Evolutionary conservation across 2,329 filamentous ascomycete species (phyloP).

Genomic region (Coniochaeta ligniaria): DNA sequence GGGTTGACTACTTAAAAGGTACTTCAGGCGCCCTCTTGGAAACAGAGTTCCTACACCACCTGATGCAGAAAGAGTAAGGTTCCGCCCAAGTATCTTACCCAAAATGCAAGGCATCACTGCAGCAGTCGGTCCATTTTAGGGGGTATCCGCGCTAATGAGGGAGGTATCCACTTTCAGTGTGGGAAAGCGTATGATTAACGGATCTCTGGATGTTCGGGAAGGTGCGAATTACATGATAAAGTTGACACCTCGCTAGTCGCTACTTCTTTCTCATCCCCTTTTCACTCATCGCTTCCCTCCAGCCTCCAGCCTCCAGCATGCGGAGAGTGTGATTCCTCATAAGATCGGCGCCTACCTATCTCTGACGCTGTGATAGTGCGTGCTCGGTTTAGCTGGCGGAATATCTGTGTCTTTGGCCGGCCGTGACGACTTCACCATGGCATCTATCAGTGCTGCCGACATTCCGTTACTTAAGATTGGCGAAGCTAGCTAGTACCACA

Average conservation of each 20-base stretch:
- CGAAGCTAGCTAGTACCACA: background rate
- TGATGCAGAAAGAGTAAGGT: background rate
- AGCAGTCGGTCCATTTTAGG: background rate
- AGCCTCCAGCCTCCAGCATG: too few species aligned
- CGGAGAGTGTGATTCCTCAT: background rate
- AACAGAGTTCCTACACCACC: background rate
- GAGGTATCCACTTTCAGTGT: background rate
- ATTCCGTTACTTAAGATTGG: too few species aligned
- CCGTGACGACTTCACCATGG: too few species aligned
- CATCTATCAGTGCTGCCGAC: too few species aligned
- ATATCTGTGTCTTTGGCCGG: too few species aligned
- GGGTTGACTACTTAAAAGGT: background rate
- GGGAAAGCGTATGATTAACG: background rate
- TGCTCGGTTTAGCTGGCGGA: background rate
- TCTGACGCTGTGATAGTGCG: background rate
- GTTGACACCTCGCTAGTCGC: background rate
- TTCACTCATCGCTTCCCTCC: background rate
- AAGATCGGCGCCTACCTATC: background rate
- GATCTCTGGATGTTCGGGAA: conserved; percentile 1
- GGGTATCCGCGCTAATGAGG: background rate
- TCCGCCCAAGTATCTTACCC: background rate
- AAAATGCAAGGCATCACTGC: background rate
- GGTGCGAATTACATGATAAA: background rate
- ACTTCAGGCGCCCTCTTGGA: background rate
- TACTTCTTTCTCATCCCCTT: background rate